Conservation (phyloP, 2,329 filamentous ascomycete species). For the Scedosporium dehoogii region DNA sequence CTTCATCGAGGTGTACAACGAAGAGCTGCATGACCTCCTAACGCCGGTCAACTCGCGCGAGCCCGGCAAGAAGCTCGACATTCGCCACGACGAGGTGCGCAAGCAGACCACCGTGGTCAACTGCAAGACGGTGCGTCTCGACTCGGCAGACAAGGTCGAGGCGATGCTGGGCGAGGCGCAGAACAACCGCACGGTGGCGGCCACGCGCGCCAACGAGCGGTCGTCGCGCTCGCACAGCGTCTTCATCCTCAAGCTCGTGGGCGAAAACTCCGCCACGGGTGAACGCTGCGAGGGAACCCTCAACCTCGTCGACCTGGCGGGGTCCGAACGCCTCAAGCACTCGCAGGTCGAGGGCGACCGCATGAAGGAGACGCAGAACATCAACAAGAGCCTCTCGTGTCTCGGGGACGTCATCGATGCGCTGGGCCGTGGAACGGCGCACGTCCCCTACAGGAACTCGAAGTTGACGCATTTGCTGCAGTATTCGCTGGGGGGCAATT, state of each 20-base stretch:
- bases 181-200: constrained; percentile 82
- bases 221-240: constrained; percentile 93
- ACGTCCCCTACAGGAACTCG: constrained; percentile 91
- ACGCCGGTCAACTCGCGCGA: constrained; percentile 41
- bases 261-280: constrained; percentile 63
- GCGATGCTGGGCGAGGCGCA: constrained; percentile 70
- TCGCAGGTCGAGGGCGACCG: constrained; percentile 78
- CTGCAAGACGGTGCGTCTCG: constrained; percentile 64
- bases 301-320: constrained; percentile 91
- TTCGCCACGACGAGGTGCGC: constrained; percentile 73
- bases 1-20: constrained; percentile 97
- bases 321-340: constrained; percentile 82
- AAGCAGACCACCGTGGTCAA: constrained; percentile 78
- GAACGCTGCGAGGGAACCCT: constrained; percentile 87
- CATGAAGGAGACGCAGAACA: constrained; percentile 90
- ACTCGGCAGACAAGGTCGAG: constrained; percentile 73
- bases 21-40: constrained; percentile 87
- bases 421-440: constrained; percentile 71
- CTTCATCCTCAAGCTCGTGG: constrained; percentile 75
- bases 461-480: constrained; percentile 94
- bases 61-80: constrained; percentile 70
- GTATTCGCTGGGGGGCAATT: constrained; percentile 90
- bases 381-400: constrained; percentile 90
- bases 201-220: constrained; percentile 94
- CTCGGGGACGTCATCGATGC: constrained; percentile 91